Evolutionary conservation across 495 filamentous ascomycete genomes (phyloP).

Genomic region (Niebla homalea): DNA sequence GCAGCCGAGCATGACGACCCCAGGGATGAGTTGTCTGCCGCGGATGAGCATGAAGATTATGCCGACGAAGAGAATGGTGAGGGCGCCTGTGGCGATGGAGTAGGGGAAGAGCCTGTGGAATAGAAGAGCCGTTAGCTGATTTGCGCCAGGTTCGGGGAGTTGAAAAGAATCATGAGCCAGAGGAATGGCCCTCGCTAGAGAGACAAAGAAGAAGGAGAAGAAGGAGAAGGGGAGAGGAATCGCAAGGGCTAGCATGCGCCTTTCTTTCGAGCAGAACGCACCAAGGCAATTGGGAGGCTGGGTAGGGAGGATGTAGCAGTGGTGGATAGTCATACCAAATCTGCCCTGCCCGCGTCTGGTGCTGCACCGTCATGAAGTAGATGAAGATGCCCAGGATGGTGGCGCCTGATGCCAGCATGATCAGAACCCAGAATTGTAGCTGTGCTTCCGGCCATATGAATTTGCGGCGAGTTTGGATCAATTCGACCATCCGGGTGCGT

Average conservation of each 20-base stretch:
- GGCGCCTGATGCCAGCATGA: slow-evolving; percentile 66
- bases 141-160: background rate
- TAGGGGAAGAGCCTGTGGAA: slow-evolving; percentile 78
- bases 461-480: slow-evolving; percentile 40
- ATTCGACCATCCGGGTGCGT: slow-evolving; percentile 25
- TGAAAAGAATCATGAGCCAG: background rate
- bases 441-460: slow-evolving; percentile 94
- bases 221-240: background rate
- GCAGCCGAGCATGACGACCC: slow-evolving; percentile 75
- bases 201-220: background rate
- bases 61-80: slow-evolving; percentile 63
- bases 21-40: slow-evolving; percentile 70
- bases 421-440: slow-evolving; percentile 83
- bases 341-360: slow-evolving; percentile 50
- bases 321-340: slow-evolving; percentile 57
- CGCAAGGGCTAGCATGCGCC: background rate
- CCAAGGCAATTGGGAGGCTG: background rate
- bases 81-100: slow-evolving; percentile 58
- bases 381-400: slow-evolving; percentile 78
- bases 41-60: slow-evolving; percentile 58
- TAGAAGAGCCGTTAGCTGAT: background rate
- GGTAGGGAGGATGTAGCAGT: background rate
- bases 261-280: background rate
- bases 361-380: slow-evolving; percentile 70
- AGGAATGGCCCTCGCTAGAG: background rate